Base-by-base conservation (phyloP, 495 filamentous ascomycete genomes). In the Apodospora peruviana region DNA sequence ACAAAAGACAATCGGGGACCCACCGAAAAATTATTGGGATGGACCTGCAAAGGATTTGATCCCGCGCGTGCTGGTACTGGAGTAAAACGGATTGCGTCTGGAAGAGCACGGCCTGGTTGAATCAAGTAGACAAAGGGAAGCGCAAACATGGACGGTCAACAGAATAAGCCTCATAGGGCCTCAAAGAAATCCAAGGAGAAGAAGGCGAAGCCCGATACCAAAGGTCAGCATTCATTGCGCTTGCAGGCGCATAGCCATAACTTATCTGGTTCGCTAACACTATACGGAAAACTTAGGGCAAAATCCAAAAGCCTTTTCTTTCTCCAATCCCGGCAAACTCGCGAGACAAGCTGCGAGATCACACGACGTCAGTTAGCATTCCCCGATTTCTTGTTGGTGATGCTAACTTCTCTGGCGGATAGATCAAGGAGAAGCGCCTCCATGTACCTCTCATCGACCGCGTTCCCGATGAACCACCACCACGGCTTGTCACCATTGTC, bases 391-490 rank as follows among this genome's bases (percentile, higher is more conserved):
- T 40, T n/a, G n/a, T n/a, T n/a, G n/a, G n/a, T n/a, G n/a, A n/a
- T n/a, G n/a, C n/a, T n/a, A n/a, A n/a, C n/a, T 43, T 49, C n/a
- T 0, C 21, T 49, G 21, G 91, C n/a, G n/a, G n/a, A n/a, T n/a
- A n/a, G 84, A 80, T 95, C 65, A 91, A 88, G 78, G 93, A 98
- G 70, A 97, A 95, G 68, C 78, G 91, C 27, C 73, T 96, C 18
- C 93, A 98, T 78, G 93, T 97, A 12, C 93, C 93, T 25, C 84
- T 94, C 53, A 85, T 97, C 63, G 93, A 98, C 71, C 83, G 93
- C 47, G 73, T 96, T 51, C 94, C 93, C 41, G 90, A 96, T 39
- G 94, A 97, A 67, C 84, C 93, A n/a, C 89, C 93, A 14, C 93
- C 93, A 38, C 77, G 94, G 37, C 80, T 97, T 20, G 91, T 96